Evolutionary conservation across 2,329 filamentous ascomycete species (phyloP).

Genomic region (Diaporthe amygdali): DNA sequence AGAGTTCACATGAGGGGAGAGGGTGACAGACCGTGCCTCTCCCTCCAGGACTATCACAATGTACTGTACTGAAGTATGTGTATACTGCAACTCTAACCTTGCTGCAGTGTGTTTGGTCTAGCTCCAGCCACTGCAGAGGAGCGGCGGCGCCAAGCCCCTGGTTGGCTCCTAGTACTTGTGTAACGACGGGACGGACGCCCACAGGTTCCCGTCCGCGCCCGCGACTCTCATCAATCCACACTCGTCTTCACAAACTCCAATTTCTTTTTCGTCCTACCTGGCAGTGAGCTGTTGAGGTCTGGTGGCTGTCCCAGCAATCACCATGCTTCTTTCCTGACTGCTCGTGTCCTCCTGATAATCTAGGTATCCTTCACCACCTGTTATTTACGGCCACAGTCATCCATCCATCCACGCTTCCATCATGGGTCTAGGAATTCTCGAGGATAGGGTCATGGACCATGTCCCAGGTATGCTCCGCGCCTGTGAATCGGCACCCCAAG

Average conservation of each 20-base stretch:
- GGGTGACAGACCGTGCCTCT: neutral
- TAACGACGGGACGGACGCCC: neutral
- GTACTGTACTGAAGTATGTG: too few relatives aligned
- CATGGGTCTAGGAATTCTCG: conserved; percentile 78
- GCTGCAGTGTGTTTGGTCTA: neutral
- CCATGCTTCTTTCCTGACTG: neutral
- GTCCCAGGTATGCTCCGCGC: conserved; percentile 69
- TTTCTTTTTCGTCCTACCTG: neutral
- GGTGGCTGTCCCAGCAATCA: neutral
- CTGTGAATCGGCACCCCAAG: neutral
- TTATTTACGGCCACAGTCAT: neutral
- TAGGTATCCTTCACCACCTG: neutral
- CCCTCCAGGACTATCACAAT: neutral
- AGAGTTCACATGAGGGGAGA: neutral
- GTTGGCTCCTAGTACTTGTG: neutral
- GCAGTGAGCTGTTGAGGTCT: neutral
- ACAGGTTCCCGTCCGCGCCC: neutral
- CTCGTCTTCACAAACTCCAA: neutral
- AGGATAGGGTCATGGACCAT: conserved; percentile 68
- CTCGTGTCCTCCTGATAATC: neutral
- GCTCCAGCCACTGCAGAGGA: neutral
- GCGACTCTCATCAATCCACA: neutral
- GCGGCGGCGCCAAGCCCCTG: neutral
- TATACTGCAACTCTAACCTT: neutral
- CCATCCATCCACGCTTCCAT: conserved; percentile 28